Base-by-base conservation (phyloP, 2,329 filamentous ascomycete species). In the Fusarium nurragi region DNA sequence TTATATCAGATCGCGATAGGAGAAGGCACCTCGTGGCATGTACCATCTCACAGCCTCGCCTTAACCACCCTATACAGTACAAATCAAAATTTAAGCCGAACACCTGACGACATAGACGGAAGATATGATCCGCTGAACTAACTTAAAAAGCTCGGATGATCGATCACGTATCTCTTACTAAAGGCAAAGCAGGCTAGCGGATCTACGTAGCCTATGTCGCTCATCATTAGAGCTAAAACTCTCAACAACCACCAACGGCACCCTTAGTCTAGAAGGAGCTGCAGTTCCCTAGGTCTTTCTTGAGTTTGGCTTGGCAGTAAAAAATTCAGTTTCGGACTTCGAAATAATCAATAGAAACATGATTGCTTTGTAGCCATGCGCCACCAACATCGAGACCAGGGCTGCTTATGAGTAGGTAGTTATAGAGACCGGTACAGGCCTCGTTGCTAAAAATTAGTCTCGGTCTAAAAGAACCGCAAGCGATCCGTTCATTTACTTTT, bases 401-500 rank as follows among this genome's bases (percentile, higher is more conserved):
- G 14, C 12, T 30, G 26, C 13, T 30, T 30, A 30, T 30, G 3
- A 30, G 14, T 30, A 13, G 23, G 23, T 9, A 25, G 9, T 9
- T 14, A 12, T 30, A 30, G 12, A 30, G 12, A 14, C 6, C n/a
- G 12, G 18, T 19, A 54, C 23, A 19, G 10, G 25, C 8, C 18
- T 26, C 7, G 4, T 32, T 28, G 34, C 55, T 60, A 45, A 45
- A 23, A 16, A 11, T 14, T 18, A 60, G 57, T 25, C 40, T n/a
- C 43, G 23, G 28, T 13, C 57, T 60, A 60, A 41, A 8, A 8
- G 22, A 39, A 7, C 12, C 22, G 12, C 7, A 46, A 36, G 12
- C 12, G 36, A 46, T 41, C 11, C 4, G 25, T 54, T 60, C 36
- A 60, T 60, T 54, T 54, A 36, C 21, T 14, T 14, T 51, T 38